These are phyloP conservation scores for Martiniozyma abietophila DNA, from an alignment of 805 yeast species.

Conservation along the genomic window DNA sequence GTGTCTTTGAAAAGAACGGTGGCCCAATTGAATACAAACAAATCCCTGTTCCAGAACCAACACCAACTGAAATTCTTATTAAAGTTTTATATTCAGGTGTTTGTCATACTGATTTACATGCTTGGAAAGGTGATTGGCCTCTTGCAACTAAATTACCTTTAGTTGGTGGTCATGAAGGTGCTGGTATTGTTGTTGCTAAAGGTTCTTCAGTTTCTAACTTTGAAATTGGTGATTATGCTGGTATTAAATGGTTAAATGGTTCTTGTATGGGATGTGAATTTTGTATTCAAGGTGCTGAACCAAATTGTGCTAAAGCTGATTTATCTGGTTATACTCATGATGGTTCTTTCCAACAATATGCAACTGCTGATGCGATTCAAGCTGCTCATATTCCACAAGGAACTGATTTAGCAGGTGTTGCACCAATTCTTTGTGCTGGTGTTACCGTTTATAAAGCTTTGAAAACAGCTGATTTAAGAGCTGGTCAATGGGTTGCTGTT, in stretches of 20 bases:
- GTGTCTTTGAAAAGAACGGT: slow-evolving; percentile 51
- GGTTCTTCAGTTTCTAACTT: slow-evolving; percentile 58
- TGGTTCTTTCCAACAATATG: slow-evolving; percentile 87
- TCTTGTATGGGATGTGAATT: slow-evolving; percentile 65
- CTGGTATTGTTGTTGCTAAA: slow-evolving; percentile 67
- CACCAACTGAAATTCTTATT: slow-evolving; percentile 61
- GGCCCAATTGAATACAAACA: slow-evolving; percentile 57
- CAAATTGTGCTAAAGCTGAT: slow-evolving; percentile 60
- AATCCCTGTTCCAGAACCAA: slow-evolving; percentile 69
- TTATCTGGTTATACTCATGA: slow-evolving; percentile 83
- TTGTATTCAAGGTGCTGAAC: slow-evolving; percentile 56
- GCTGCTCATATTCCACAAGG: slow-evolving; percentile 72
- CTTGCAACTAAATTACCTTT: slow-evolving; percentile 57
- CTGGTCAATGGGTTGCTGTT: slow-evolving; percentile 69
- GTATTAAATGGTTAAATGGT: slow-evolving; percentile 71
- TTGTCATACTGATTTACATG: slow-evolving; percentile 86
- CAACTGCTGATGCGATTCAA: slow-evolving; percentile 79
- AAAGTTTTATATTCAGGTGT: slow-evolving; percentile 79
- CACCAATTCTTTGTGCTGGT: slow-evolving; percentile 87
- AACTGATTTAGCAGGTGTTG: slow-evolving; percentile 62
- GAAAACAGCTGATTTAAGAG: slow-evolving; percentile 62
- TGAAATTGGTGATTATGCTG: slow-evolving; percentile 69
- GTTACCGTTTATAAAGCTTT: slow-evolving; percentile 85
- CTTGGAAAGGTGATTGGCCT: slow-evolving; percentile 90
- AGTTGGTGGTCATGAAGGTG: slow-evolving; percentile 84